Evolutionary conservation across 2,329 filamentous ascomycete genomes (phyloP).

Genomic region (Balansia obtecta): DNA sequence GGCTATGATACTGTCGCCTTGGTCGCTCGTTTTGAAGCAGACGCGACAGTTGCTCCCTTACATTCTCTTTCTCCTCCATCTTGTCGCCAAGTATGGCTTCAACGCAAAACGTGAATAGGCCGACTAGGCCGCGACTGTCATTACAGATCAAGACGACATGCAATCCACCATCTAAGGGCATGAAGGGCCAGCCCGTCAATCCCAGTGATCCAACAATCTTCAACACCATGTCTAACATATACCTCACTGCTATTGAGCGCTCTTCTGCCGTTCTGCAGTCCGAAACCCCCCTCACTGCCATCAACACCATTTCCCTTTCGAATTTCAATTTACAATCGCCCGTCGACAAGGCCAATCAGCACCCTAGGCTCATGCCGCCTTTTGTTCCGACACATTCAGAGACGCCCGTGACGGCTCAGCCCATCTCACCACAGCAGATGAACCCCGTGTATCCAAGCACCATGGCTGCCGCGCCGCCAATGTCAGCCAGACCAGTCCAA

Average conservation of each 20-base stretch:
- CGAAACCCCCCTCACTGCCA: conserved; percentile 33
- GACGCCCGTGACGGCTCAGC: conserved; percentile 40
- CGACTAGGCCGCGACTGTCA: conserved; percentile 43
- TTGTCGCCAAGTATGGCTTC: conserved; percentile 10
- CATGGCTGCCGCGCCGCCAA: conserved; percentile 47
- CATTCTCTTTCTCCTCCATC: background rate
- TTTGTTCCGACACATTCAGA: conserved; percentile 35
- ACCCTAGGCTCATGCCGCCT: conserved; percentile 28
- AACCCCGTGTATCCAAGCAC: conserved; percentile 39
- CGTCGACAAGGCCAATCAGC: conserved; percentile 18
- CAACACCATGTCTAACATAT: conserved; percentile 55
- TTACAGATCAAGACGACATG: conserved; percentile 39
- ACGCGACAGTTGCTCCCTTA: too few relatives aligned
- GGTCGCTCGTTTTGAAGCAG: background rate
- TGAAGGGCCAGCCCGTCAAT: conserved; percentile 27
- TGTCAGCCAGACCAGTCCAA: conserved; percentile 41
- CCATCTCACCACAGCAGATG: conserved; percentile 33
- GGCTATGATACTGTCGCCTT: background rate
- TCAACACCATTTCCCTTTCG: conserved; percentile 27
- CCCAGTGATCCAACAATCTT: conserved; percentile 49
- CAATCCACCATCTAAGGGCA: conserved; percentile 23
- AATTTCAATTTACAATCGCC: conserved; percentile 20
- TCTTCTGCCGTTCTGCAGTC: conserved; percentile 36
- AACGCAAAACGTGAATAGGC: conserved; percentile 9
- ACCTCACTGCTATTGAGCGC: conserved; percentile 49